Base-by-base conservation (phyloP, 1,284 basidiomycete genomes). In the Leucoagaricus sp. region DNA sequence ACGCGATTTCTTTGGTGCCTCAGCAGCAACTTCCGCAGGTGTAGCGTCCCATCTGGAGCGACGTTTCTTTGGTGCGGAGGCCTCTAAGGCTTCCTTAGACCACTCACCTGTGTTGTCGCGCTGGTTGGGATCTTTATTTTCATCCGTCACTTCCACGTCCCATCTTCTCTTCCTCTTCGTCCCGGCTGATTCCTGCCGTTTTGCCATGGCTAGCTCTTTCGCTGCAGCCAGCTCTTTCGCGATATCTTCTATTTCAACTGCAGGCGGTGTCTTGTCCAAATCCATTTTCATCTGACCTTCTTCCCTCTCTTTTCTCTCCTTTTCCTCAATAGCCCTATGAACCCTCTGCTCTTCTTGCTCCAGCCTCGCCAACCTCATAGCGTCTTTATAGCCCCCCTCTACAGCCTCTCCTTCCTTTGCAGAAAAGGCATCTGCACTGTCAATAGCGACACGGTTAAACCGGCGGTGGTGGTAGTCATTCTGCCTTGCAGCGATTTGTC, bases 401-500 rank as follows among this genome's bases (percentile, higher is more conserved):
- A 84, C 83, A 17, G 83, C 84, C 57, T 78, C 78, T 0, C 84
- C 89, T 42, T 87, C 85, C 48, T 83, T 85, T 1, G 66, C 74
- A 25, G 82, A 75, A 68, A 94, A 94, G 0, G 89, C 91, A 75
- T 94, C 93, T 10, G 82, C 82, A 60, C 88, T 89, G 51, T 91
- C 88, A 63, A 87, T 80, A 21, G 86, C 90, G 60, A 87, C 83
- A 48, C 95, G 86, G 65, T 84, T 84, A 76, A 98, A 99, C 36
- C 96, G 85, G 57, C 95, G 86, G 65, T 91, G 87, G 69, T 99
- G 97, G 70, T 99, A 99, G 74, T 98, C 96, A 58, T 88, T 92
- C 78, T 98, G 94, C 44, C 97, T 86, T 45, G 91, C 81, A 17
- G 96, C 93, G 69, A 99, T 94, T 79, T 98, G 96, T 62, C 93